Conservation (phyloP, 805 yeast genomes). For the Brettanomyces bruxellensis region DNA sequence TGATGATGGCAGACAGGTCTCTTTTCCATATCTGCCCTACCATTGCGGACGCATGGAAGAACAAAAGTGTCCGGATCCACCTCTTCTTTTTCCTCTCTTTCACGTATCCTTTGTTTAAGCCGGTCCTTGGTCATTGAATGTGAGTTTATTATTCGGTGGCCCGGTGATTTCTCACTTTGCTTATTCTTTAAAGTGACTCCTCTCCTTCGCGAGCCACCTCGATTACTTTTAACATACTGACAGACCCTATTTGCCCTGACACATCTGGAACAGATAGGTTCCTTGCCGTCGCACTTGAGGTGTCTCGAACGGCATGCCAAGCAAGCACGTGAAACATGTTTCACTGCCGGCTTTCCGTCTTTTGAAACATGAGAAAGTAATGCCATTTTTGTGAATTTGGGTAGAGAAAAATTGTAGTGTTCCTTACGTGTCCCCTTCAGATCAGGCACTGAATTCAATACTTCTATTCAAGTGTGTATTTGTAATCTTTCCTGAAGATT, state of each 20-base stretch:
- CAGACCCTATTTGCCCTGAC: slow-evolving; percentile 27
- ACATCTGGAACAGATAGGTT: slow-evolving; percentile 39
- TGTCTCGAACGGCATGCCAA: slow-evolving; percentile 43
- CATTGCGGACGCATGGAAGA: slow-evolving; percentile 24
- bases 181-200: slow-evolving; percentile 29
- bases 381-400: no score
- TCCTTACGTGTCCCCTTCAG: no score
- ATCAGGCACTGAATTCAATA: no score
- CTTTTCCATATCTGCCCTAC: slow-evolving; percentile 11
- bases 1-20: slow-evolving; percentile 15
- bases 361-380: no score
- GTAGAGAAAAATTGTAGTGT: no score
- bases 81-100: not conserved
- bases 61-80: slow-evolving; percentile 9
- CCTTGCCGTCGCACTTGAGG: slow-evolving; percentile 39
- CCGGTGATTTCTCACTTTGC: not conserved
- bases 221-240: slow-evolving; percentile 39
- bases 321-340: slow-evolving; percentile 41
- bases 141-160: no score
- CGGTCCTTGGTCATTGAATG: not conserved
- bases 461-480: no score
- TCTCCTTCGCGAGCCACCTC: slow-evolving; percentile 46
- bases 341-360: slow-evolving; percentile 8
- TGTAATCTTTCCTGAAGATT: no score
- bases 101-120: slow-evolving; percentile 2